A percentile compares a stretch with the other conserved stretches of the same genome.
phyloP scores from a whole-genome alignment of 2,329 filamentous ascomycete genomes.

The Claviceps spartinae region DNA sequence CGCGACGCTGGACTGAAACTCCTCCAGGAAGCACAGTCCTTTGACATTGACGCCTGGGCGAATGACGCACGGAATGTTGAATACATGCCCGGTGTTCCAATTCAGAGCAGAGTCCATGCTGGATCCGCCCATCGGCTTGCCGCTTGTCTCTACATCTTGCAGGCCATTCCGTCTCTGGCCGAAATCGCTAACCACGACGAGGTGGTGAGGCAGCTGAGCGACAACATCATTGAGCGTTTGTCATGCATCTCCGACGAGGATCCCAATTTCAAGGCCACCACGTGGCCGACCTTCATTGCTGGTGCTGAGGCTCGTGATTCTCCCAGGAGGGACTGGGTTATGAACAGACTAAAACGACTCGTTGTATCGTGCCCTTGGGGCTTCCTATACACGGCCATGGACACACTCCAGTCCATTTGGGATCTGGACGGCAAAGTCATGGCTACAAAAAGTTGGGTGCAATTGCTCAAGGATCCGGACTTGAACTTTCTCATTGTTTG shows the following conservation, averaged over 20 bases:
- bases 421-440: conserved; percentile 19
- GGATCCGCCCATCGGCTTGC: conserved; percentile 30
- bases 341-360: conserved; percentile 28
- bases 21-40: conserved; percentile 22
- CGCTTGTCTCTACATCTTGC: conserved; percentile 31
- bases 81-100: conserved; percentile 18
- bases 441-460: conserved; percentile 26
- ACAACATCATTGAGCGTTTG: conserved; percentile 33
- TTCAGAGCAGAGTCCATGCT: conserved; percentile 25
- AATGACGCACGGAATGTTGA: conserved; percentile 21
- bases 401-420: conserved; percentile 32
- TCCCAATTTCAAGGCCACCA: conserved; percentile 40
- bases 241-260: conserved; percentile 34
- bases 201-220: conserved; percentile 22
- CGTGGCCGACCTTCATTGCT: conserved; percentile 43
- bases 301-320: conserved; percentile 35
- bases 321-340: conserved; percentile 32
- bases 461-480: conserved; percentile 26
- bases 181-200: conserved; percentile 14
- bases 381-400: conserved; percentile 32
- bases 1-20: conserved; percentile 20
- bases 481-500: conserved; percentile 30
- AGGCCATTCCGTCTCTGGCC: conserved; percentile 21
- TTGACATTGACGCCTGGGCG: conserved; percentile 30
- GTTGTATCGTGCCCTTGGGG: conserved; percentile 33